phyloP scores from a whole-genome alignment of 73 alveolate species.

The Durusdinium trenchii region DNA sequence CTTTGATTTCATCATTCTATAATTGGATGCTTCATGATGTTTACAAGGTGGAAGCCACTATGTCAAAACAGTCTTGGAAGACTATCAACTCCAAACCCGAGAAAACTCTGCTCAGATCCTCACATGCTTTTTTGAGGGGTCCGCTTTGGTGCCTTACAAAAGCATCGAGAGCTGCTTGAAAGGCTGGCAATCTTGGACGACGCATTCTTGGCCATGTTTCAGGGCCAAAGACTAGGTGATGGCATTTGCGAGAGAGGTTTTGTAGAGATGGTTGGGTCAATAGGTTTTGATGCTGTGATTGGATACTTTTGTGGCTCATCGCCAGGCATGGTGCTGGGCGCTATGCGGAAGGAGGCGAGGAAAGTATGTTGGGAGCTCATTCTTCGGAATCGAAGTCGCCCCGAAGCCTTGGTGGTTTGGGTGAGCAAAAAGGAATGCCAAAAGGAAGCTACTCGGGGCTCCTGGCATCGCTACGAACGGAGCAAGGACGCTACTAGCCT shows the following conservation, averaged over 20 bases:
- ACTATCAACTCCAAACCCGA: neutral
- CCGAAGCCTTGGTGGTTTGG: neutral
- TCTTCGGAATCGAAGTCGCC: neutral
- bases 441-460: no score
- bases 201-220: neutral
- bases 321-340: conserved; percentile 65
- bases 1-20: no score
- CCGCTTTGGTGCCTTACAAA: conserved; percentile 76
- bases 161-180: conserved; percentile 48
- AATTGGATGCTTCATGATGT: no score
- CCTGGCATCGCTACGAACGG: no score
- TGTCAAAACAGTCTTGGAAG: neutral
- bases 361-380: conserved; percentile 27
- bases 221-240: neutral
- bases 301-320: neutral
- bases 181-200: neutral
- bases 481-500: neutral
- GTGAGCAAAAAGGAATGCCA: neutral
- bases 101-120: no score
- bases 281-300: neutral
- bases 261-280: neutral
- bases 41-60: no score
- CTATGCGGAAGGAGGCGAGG: conserved; percentile 78
- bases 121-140: neutral
- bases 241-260: neutral